phyloP scores from a whole-genome alignment of 176 grass and related monocot species.

The Rhynchospora breviuscula region DNA sequence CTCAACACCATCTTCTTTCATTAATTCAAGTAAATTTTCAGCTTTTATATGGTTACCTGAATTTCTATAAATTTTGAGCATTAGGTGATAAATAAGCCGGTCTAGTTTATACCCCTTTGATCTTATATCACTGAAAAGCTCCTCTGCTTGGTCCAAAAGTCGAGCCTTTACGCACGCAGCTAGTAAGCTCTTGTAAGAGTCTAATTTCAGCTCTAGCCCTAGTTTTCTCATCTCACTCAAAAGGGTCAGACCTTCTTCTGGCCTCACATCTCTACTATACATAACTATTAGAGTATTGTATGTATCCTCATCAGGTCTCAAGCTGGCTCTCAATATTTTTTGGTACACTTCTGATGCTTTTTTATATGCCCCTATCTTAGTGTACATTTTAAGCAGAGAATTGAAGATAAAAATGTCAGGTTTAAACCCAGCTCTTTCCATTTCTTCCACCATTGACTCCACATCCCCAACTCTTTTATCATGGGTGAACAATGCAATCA shows the following conservation, averaged over 20 bases:
- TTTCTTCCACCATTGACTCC: constrained; percentile 80
- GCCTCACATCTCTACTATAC: constrained; percentile 74
- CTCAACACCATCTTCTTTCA: constrained; percentile 72
- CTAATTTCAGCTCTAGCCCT: constrained; percentile 58
- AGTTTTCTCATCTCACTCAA: constrained; percentile 73
- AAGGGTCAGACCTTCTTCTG: constrained; percentile 74
- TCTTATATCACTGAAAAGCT: constrained; percentile 63
- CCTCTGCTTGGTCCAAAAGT: constrained; percentile 76
- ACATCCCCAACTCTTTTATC: constrained; percentile 64
- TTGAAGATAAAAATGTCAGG: constrained; percentile 65
- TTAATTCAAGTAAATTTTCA: constrained; percentile 60
- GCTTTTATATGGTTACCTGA: constrained; percentile 68
- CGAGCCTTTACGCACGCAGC: constrained; percentile 67
- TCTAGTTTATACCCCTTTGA: constrained; percentile 62
- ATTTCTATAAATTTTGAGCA: constrained; percentile 94
- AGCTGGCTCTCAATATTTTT: constrained; percentile 49
- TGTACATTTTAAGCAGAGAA: constrained; percentile 78
- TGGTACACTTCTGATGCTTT: constrained; percentile 68
- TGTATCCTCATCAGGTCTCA: constrained; percentile 78
- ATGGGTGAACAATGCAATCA: constrained; percentile 65
- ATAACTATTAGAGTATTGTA: constrained; percentile 86
- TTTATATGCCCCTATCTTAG: constrained; percentile 51
- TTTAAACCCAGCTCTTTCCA: constrained; percentile 66
- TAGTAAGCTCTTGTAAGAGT: constrained; percentile 92
- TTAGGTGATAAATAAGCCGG: constrained; percentile 75